These are phyloP conservation scores for Saccharomyces eubayanus DNA, from an alignment of 805 yeast genomes.

Conservation along the genomic window DNA sequence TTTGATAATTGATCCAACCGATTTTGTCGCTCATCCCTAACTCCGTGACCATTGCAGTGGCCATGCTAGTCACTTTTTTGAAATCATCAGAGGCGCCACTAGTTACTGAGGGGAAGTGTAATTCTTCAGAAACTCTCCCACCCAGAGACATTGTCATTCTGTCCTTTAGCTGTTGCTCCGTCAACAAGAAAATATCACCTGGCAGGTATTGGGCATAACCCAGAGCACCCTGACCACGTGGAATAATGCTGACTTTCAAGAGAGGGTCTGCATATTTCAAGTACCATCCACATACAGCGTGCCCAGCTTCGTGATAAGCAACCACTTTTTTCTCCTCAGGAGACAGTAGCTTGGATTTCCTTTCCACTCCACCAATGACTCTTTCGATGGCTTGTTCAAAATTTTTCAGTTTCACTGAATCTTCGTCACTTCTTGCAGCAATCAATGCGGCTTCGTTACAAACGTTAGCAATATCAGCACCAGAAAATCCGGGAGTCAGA, in stretches of 20 bases:
- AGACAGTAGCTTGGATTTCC: slow-evolving; percentile 73
- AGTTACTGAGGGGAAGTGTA: slow-evolving; percentile 85
- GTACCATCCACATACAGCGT: slow-evolving; percentile 97
- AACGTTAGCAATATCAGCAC: slow-evolving; percentile 96
- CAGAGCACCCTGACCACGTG: slow-evolving; percentile 92
- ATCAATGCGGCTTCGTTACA: slow-evolving; percentile 96
- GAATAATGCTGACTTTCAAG: slow-evolving; percentile 90
- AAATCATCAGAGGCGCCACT: slow-evolving; percentile 96
- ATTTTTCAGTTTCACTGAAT: slow-evolving; percentile 63
- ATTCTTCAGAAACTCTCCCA: slow-evolving; percentile 93
- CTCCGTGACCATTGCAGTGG: slow-evolving; percentile 83
- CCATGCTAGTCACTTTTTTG: slow-evolving; percentile 90
- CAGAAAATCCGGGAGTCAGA: slow-evolving; percentile 94
- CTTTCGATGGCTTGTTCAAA: slow-evolving; percentile 96
- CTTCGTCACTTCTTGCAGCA: slow-evolving; percentile 79
- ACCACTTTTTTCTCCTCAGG: slow-evolving; percentile 84
- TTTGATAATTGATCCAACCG: slow-evolving; percentile 69
- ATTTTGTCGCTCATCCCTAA: slow-evolving; percentile 85
- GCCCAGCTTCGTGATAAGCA: slow-evolving; percentile 98
- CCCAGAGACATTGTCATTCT: slow-evolving; percentile 96
- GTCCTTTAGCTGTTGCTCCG: slow-evolving; percentile 71
- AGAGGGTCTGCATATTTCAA: slow-evolving; percentile 87
- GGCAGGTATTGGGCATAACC: slow-evolving; percentile 98
- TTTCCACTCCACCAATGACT: slow-evolving; percentile 92
- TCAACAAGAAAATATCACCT: slow-evolving; percentile 75